Percentiles rank a stretch among this genome's conserved stretches.
Evolutionary conservation across 495 filamentous ascomycete genomes (phyloP).

Genomic region (Lasiosphaeria hispida): DNA sequence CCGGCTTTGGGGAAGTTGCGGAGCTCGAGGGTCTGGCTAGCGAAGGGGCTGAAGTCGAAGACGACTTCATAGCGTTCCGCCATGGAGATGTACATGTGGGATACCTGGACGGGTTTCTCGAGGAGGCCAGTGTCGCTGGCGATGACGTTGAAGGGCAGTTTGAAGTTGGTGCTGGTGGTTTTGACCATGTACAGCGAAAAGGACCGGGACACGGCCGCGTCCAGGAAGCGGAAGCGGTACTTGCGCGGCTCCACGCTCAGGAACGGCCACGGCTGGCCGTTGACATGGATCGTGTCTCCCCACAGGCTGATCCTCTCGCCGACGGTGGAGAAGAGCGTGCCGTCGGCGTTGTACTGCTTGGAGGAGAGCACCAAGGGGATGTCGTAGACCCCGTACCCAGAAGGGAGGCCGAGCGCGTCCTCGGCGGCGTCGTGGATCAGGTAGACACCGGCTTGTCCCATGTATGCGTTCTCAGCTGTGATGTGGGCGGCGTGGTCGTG

Average conservation of each 20-base stretch:
- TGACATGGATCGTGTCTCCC: slow-evolving; percentile 53
- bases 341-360: slow-evolving; percentile 47
- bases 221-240: slow-evolving; percentile 52
- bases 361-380: slow-evolving; percentile 45
- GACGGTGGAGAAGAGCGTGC: slow-evolving; percentile 37
- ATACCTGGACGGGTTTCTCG: slow-evolving; percentile 30
- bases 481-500: slow-evolving; percentile 47
- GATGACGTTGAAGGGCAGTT: slow-evolving; percentile 45
- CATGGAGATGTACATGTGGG: slow-evolving; percentile 42
- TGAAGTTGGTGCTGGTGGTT: slow-evolving; percentile 1
- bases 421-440: slow-evolving; percentile 40
- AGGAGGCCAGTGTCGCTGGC: slow-evolving; percentile 48
- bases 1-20: slow-evolving; percentile 40
- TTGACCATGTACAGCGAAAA: slow-evolving; percentile 41
- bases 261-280: slow-evolving; percentile 54
- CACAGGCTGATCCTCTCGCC: slow-evolving; percentile 41
- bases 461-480: slow-evolving; percentile 48
- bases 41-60: slow-evolving; percentile 46
- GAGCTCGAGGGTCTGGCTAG: slow-evolving; percentile 44
- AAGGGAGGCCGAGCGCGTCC: slow-evolving; percentile 40
- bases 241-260: slow-evolving; percentile 51
- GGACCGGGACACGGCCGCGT: slow-evolving; percentile 45
- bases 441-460: slow-evolving; percentile 44
- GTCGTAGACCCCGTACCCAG: slow-evolving; percentile 45
- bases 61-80: slow-evolving; percentile 54